Conservation (phyloP, 345 rosid genomes). For the Populus nigra region DNA sequence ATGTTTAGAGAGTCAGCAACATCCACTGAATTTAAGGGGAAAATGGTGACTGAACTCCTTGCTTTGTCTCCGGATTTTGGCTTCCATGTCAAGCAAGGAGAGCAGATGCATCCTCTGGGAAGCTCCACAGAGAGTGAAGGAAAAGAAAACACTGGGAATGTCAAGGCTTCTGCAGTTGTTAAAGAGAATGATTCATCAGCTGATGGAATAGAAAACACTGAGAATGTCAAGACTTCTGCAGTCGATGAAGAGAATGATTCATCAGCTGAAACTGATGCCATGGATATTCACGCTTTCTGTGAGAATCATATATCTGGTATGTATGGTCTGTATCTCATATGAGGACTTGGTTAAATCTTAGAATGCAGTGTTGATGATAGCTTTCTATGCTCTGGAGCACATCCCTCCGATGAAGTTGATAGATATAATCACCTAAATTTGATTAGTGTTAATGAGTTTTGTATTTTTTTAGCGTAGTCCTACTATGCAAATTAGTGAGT, state of each 20-base stretch:
- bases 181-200: conserved; percentile 42
- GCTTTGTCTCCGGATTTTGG: conserved; percentile 41
- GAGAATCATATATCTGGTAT: conserved; percentile 47
- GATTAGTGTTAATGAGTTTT: neutral
- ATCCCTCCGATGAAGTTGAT: neutral
- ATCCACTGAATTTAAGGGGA: conserved; percentile 45
- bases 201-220: conserved; percentile 34
- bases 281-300: conserved; percentile 60
- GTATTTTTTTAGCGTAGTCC: neutral
- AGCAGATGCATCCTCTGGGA: conserved; percentile 49
- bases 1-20: conserved; percentile 35
- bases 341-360: neutral
- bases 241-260: conserved; percentile 46
- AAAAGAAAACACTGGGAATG: conserved; percentile 27
- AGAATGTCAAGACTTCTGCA: conserved; percentile 25
- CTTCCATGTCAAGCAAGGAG: conserved; percentile 44
- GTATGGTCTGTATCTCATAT: neutral
- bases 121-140: conserved; percentile 54
- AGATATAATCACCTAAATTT: neutral
- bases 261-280: conserved; percentile 63
- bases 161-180: conserved; percentile 26
- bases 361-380: neutral
- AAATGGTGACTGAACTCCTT: conserved; percentile 41
- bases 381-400: neutral
- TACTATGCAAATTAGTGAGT: conserved; percentile 17